Evolutionary conservation across 2,329 filamentous ascomycete genomes (phyloP), one percentile per base, ranked within the genome.

Genomic region (Trichoderma cornu-damae): DNA sequence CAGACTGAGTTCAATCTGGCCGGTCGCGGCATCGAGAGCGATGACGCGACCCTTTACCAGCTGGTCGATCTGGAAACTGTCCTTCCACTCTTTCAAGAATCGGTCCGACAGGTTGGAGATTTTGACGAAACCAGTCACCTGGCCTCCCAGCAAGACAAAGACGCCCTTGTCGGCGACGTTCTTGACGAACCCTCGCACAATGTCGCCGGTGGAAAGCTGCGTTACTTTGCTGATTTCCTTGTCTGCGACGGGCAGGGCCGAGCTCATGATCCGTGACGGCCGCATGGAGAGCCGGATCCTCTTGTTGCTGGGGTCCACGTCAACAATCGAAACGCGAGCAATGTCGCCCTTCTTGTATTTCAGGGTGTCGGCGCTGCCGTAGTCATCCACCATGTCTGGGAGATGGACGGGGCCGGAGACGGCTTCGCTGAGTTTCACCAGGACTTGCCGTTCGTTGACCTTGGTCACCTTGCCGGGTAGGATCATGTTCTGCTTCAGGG

Each of bases 51-150:
- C 94, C 72, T 88, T 90, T 54, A 99, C 90, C 5, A 99, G 79
- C 72, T 97, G 91, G 66, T 96, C 90, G 47, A 93, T 76, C 66
- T 94, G 86, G 74, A 93, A 96, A 43, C 86, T 79, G 34, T 89
- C 84, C 75, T 96, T 95, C 94, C 94, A 99, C 60, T 97, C 90
- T 72, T 97, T 97, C 66, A 99, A 75, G 70, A 86, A 99, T 6
- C 84, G 82, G 69, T 99, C 94, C 0, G 92, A 96, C 12, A 99
- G 79, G 69, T 97, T 92, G 8, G 88, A 84, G 53, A 97, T 87
- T 64, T 89, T 87, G 47, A 96, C 88, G 66, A 92, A 87, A 1
- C 86, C 92, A 49, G 88, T 89, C 16, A 96, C 80, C 61, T 87
- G 84, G 16, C 89, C 88, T 42, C 92, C 91, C 3, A 99, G 79